phyloP scores from a whole-genome alignment of 306 rosid species.

The Acacia confusa region DNA sequence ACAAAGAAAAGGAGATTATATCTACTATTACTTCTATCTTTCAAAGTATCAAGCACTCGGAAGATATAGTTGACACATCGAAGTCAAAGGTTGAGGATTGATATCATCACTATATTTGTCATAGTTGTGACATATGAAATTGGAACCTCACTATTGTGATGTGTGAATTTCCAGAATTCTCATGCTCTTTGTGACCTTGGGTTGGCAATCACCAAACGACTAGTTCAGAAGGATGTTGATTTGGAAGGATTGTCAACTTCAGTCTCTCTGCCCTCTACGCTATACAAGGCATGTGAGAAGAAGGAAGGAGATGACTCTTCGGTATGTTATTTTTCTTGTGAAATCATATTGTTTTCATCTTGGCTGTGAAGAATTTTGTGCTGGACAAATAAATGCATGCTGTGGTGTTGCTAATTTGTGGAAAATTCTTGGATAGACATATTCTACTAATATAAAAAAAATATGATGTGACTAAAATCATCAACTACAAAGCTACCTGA shows the following conservation, averaged over 20 bases:
- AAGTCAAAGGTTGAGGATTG: constrained; percentile 73
- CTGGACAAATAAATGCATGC: not conserved
- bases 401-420: constrained; percentile 22
- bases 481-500: no score
- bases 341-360: constrained; percentile 23
- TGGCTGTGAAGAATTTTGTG: constrained; percentile 11
- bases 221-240: constrained; percentile 58
- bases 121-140: constrained; percentile 3
- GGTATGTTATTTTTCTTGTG: constrained; percentile 55
- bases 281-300: constrained; percentile 72
- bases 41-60: constrained; percentile 75
- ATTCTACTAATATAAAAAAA: not conserved
- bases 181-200: constrained; percentile 96
- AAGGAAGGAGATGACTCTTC: constrained; percentile 56
- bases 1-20: constrained; percentile 57
- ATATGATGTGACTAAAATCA: no score
- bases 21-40: constrained; percentile 66
- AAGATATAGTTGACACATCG: constrained; percentile 66
- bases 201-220: constrained; percentile 70
- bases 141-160: constrained; percentile 35
- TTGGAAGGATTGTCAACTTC: constrained; percentile 52
- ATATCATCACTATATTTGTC: constrained; percentile 6
- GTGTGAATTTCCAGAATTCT: constrained; percentile 72
- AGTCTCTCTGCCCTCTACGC: constrained; percentile 60
- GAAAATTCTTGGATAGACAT: not conserved